A percentile compares a stretch with the other conserved stretches of the same genome.
Conservation (phyloP, 2,329 filamentous ascomycete genomes). For the Lecanicillium sp. region DNA sequence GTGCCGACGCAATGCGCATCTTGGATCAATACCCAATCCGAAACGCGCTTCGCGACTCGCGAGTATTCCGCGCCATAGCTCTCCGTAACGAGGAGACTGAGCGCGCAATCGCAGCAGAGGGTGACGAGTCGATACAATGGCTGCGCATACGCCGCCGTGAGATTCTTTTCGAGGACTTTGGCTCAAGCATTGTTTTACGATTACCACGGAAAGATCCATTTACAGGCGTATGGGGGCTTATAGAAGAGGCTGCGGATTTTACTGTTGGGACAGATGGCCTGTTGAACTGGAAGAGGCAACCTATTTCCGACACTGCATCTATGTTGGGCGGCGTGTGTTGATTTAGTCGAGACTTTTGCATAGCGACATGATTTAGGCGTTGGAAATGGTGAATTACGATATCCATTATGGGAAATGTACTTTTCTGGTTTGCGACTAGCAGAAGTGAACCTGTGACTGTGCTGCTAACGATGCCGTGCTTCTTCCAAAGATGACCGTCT, state of each 20-base stretch:
- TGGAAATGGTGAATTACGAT: background rate
- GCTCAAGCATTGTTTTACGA: constrained; percentile 27
- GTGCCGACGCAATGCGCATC: constrained; percentile 31
- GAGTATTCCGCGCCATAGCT: constrained; percentile 30
- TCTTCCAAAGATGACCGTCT: background rate
- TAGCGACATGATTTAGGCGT: background rate
- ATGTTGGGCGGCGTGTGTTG: constrained; percentile 20
- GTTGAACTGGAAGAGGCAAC: constrained; percentile 25
- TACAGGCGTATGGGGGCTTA: constrained; percentile 25
- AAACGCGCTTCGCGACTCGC: constrained; percentile 35
- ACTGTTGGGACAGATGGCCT: constrained; percentile 20
- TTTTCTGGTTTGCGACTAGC: too few species aligned
- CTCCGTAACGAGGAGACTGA: constrained; percentile 29
- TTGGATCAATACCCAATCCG: constrained; percentile 31
- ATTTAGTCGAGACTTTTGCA: constrained; percentile 13
- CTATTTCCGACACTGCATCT: constrained; percentile 25
- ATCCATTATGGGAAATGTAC: background rate
- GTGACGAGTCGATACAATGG: constrained; percentile 27
- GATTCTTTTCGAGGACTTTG: constrained; percentile 29
- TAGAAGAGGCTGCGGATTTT: constrained; percentile 28
- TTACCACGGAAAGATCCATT: constrained; percentile 21
- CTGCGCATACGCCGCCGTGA: constrained; percentile 27
- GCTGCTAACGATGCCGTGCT: background rate
- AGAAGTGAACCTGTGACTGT: too few species aligned
- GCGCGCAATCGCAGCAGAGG: constrained; percentile 21